Evolutionary conservation across 352 stramenopile species (phyloP).

Genomic region (Phytopythium oedochilum): DNA sequence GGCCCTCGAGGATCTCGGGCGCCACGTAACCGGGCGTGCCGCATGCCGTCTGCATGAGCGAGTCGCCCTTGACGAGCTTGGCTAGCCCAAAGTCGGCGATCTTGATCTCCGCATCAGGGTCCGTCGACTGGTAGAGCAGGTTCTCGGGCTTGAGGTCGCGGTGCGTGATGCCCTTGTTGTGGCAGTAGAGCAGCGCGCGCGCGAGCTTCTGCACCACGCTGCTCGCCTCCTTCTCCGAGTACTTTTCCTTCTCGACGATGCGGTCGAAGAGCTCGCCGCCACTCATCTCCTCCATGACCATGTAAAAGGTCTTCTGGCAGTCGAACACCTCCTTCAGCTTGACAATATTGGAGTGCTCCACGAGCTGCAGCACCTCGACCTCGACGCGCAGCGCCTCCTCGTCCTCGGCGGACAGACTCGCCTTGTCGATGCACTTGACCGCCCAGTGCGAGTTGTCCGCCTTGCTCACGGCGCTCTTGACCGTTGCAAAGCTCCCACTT

Average conservation of each 20-base stretch:
- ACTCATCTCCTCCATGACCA: conserved; percentile 91
- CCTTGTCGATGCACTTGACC: conserved; percentile 85
- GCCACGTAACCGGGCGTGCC: conserved; percentile 96
- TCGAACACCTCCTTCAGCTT: conserved; percentile 86
- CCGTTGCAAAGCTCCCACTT: conserved; percentile 82
- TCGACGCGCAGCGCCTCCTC: conserved; percentile 79
- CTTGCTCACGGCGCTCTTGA: conserved; percentile 80
- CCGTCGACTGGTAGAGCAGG: conserved; percentile 78
- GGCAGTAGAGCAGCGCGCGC: conserved; percentile 82
- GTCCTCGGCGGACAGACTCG: conserved; percentile 71
- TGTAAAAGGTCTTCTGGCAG: conserved; percentile 88
- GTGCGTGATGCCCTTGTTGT: conserved; percentile 90
- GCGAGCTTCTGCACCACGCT: conserved; percentile 83
- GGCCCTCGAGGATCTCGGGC: conserved; percentile 93
- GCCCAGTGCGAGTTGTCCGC: conserved; percentile 73
- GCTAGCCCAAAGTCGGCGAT: conserved; percentile 90
- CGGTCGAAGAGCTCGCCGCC: conserved; percentile 92
- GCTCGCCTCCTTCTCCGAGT: conserved; percentile 87
- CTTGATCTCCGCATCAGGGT: conserved; percentile 92
- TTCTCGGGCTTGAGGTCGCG: conserved; percentile 89
- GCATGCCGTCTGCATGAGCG: conserved; percentile 92
- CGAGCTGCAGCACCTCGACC: conserved; percentile 76
- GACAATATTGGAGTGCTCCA: conserved; percentile 88
- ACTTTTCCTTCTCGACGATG: conserved; percentile 91
- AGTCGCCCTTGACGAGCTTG: conserved; percentile 92